phyloP scores from a whole-genome alignment of 2,329 filamentous ascomycete species.

The Mycosphaerella arachidis region DNA sequence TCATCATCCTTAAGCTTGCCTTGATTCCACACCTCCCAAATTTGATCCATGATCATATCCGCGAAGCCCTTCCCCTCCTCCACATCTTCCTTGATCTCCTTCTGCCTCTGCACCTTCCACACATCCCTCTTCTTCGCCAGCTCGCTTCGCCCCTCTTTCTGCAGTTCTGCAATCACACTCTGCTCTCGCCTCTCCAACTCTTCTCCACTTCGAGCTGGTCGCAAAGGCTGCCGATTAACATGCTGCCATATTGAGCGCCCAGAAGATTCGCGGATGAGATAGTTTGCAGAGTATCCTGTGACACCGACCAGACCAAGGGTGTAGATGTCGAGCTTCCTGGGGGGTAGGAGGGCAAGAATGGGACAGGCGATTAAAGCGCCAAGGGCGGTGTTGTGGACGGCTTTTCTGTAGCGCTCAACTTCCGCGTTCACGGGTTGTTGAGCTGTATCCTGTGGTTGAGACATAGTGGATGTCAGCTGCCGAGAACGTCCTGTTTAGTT shows the following conservation, averaged over 20 bases:
- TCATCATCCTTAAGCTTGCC: slow-evolving; percentile 32
- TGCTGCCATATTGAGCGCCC: slow-evolving; percentile 31
- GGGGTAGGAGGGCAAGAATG: slow-evolving; percentile 52
- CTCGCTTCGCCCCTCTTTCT: slow-evolving; percentile 11
- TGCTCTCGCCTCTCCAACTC: not conserved
- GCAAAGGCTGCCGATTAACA: slow-evolving; percentile 15
- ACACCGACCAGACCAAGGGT: slow-evolving; percentile 51
- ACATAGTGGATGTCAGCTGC: not conserved
- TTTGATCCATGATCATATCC: slow-evolving; percentile 38
- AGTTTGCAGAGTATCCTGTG: slow-evolving; percentile 48
- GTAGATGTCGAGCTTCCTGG: slow-evolving; percentile 59
- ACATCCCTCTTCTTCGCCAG: slow-evolving; percentile 36
- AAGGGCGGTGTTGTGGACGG: slow-evolving; percentile 46
- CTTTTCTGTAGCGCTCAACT: slow-evolving; percentile 28
- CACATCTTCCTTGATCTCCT: slow-evolving; percentile 42
- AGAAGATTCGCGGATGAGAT: slow-evolving; percentile 39
- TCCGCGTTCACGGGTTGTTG: slow-evolving; percentile 12
- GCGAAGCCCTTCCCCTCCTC: slow-evolving; percentile 36
- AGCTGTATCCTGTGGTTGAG: not conserved
- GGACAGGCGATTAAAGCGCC: slow-evolving; percentile 51
- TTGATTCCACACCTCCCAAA: slow-evolving; percentile 36
- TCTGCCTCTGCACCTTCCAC: slow-evolving; percentile 41
- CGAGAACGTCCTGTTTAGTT: not conserved
- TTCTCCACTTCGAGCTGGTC: not conserved
- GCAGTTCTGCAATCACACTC: slow-evolving; percentile 17